Base-by-base conservation (phyloP, 1,284 basidiomycete species). In the Pyrrhoderma lamaoense region DNA sequence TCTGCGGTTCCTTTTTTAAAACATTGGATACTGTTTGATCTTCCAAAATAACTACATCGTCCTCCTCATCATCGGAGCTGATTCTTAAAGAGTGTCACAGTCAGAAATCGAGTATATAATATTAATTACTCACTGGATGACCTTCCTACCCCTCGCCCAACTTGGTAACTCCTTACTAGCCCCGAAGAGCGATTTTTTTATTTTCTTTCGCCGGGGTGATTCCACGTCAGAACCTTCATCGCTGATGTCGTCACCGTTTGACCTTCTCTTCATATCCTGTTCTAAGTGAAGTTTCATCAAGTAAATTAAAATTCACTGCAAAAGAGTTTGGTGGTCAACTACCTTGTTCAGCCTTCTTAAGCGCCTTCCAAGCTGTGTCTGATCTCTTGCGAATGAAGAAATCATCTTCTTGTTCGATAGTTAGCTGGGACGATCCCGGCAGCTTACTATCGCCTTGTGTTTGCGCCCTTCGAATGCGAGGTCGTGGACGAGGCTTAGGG, bases 321-420 rank as follows among this genome's bases (percentile, higher is more conserved):
- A n/a, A n/a, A n/a, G n/a, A n/a, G n/a, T n/a, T n/a, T n/a, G 11
- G 11, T 31, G 11, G 5, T 5, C 27, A 31, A 5, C 5, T 31
- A 31, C 27, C 27, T 31, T 31, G 27, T 5, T 5, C 5, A 11
- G 11, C 7, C 11, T 31, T 31, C 5, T 31, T 31, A 31, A 31
- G 27, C 5, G 27, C 27, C 27, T 31, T 31, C 27, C 27, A 31
- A 31, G 7, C 75, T 48, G 79, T 70, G 53, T 73, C 72, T 36
- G 27, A 31, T 31, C 66, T 68, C 59, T 85, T 86, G 45, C 75
- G 73, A 57, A 85, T 73, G 59, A 88, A 88, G 61, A 77, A 76
- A 62, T 88, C 83, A 51, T 77, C 76, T 49, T 84, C 78, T 14
- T 73, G 63, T 25, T 69, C 61, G 37, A 42, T 31, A n/a, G 54